Evolutionary conservation across 1,139 yeast species (phyloP).

Genomic region (Zygoascus meyerae): DNA sequence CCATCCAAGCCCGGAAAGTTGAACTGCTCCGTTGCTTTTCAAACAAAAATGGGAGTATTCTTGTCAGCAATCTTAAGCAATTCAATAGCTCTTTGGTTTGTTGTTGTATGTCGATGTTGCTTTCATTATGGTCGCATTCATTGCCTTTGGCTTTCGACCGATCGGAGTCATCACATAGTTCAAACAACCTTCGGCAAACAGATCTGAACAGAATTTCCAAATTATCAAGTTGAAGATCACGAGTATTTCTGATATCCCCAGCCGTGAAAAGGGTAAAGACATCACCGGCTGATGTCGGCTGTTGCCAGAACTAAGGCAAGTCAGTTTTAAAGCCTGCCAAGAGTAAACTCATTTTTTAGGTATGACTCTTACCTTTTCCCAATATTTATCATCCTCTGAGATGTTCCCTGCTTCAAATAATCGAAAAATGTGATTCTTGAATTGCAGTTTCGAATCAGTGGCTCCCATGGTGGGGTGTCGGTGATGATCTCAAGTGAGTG

Average conservation of each 20-base stretch:
- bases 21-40: conserved; percentile 34
- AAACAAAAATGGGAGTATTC: conserved; percentile 61
- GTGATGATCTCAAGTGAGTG: too few species aligned
- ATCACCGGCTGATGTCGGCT: conserved; percentile 46
- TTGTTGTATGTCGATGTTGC: conserved; percentile 10
- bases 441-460: conserved; percentile 57
- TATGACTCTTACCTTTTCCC: conserved; percentile 39
- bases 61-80: conserved; percentile 60
- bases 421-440: conserved; percentile 56
- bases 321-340: background rate
- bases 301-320: conserved; percentile 38
- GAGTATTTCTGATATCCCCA: conserved; percentile 52
- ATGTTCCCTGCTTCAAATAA: conserved; percentile 52
- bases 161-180: conserved; percentile 23
- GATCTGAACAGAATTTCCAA: conserved; percentile 49
- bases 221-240: conserved; percentile 54
- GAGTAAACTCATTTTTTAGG: background rate
- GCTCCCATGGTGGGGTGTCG: conserved; percentile 51
- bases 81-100: conserved; percentile 41
- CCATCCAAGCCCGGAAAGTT: conserved; percentile 34
- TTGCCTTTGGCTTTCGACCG: too few species aligned
- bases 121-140: too few species aligned
- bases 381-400: conserved; percentile 44
- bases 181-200: conserved; percentile 36
- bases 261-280: conserved; percentile 51